Percentiles rank a stretch among this genome's conserved stretches.
These are phyloP conservation scores for Cantharellus cinnabarinus DNA, from an alignment of 768 basidiomycete genomes.

Conservation along the genomic window DNA sequence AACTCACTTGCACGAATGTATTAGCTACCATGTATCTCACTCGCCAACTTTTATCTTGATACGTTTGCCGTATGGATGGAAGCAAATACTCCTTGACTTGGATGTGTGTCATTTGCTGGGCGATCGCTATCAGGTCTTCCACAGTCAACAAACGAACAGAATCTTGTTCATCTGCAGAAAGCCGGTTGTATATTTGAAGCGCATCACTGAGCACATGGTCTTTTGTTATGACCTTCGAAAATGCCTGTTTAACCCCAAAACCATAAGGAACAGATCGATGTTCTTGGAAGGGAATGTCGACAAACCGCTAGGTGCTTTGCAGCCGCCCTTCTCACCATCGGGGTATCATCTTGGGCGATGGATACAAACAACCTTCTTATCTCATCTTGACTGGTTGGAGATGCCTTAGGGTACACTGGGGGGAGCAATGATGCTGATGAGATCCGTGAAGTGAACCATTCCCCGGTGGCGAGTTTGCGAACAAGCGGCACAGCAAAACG, in stretches of 20 bases:
- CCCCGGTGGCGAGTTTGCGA: slow-evolving; percentile 72
- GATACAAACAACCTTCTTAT: slow-evolving; percentile 66
- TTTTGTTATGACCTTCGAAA: slow-evolving; percentile 60
- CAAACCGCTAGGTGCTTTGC: slow-evolving; percentile 91
- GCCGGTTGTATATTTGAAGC: slow-evolving; percentile 78
- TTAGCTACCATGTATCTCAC: slow-evolving; percentile 97
- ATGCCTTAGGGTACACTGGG: slow-evolving; percentile 68
- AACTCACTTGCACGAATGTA: slow-evolving; percentile 77
- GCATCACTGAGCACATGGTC: slow-evolving; percentile 70
- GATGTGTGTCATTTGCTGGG: slow-evolving; percentile 59
- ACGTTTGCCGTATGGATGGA: slow-evolving; percentile 69
- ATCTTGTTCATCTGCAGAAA: slow-evolving; percentile 93
- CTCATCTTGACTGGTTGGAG: slow-evolving; percentile 59
- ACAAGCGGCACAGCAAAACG: slow-evolving; percentile 81
- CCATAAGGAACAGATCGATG: too few species aligned
- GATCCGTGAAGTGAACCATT: slow-evolving; percentile 97
- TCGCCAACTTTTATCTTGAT: slow-evolving; percentile 94
- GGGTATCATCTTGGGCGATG: slow-evolving; percentile 84
- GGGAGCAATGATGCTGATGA: slow-evolving; percentile 88
- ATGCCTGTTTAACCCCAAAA: slow-evolving; percentile 28
- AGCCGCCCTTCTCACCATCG: slow-evolving; percentile 93
- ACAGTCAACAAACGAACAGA: slow-evolving; percentile 91
- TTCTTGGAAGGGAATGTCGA: slow-evolving; percentile 9
- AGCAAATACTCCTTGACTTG: slow-evolving; percentile 83
- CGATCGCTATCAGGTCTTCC: slow-evolving; percentile 85